Percentiles rank a stretch among this genome's conserved stretches.
Conservation (phyloP, 139 green algal genomes). For the Haematococcus sp. region DNA sequence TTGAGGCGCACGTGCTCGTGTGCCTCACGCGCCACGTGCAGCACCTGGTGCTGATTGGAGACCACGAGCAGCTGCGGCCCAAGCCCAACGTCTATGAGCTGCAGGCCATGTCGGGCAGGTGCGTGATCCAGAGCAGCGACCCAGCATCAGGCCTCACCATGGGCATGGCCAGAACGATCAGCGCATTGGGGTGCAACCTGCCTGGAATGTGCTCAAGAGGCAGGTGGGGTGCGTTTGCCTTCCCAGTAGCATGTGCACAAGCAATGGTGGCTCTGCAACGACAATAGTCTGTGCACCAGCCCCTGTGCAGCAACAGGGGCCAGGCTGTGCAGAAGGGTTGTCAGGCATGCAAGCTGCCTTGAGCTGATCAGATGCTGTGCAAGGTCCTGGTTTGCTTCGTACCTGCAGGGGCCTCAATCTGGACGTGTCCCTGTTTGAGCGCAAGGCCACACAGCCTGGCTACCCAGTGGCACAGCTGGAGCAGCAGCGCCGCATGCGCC, state of each 20-base stretch:
- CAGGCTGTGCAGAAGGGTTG: no score
- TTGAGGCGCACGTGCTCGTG: conserved; percentile 76
- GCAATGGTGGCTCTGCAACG: no score
- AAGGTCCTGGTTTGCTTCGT: no score
- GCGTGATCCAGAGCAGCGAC: neutral
- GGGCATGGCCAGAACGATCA: no score
- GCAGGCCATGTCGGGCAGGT: conserved; percentile 29
- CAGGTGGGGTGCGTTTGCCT: neutral
- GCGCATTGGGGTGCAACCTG: no score
- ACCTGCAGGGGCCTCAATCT: conserved; percentile 57
- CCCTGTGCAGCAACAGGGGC: no score
- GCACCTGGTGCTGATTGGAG: conserved; percentile 79
- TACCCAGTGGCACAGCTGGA: conserved; percentile 44
- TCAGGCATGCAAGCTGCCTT: no score
- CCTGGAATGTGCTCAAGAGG: no score
- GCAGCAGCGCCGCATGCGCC: conserved; percentile 71
- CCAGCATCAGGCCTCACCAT: no score
- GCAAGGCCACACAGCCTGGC: conserved; percentile 42
- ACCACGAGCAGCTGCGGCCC: conserved; percentile 74
- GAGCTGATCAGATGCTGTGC: no score
- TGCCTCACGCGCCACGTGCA: conserved; percentile 49
- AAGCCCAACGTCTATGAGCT: conserved; percentile 52
- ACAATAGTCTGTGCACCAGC: no score
- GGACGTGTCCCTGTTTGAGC: conserved; percentile 76
- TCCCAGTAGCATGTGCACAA: neutral